These are phyloP conservation scores for Saraca asoca DNA, from an alignment of 331 rosid species.

Conservation along the genomic window DNA sequence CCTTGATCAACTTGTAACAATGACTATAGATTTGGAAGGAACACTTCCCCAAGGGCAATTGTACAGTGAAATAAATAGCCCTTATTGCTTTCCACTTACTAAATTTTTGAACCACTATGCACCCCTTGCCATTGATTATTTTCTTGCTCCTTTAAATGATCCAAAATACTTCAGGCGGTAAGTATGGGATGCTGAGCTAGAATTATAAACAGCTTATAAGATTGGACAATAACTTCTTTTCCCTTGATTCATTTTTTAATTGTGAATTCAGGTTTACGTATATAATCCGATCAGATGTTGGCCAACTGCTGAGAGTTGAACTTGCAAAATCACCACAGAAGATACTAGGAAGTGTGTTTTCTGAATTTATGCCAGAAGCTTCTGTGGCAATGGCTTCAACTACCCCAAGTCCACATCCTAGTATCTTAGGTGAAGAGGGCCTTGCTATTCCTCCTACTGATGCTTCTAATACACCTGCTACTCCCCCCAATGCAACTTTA, in stretches of 20 bases:
- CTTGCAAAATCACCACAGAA: slow-evolving; percentile 96
- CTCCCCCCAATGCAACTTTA: slow-evolving; percentile 50
- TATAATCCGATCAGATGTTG: slow-evolving; percentile 88
- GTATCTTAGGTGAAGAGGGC: slow-evolving; percentile 67
- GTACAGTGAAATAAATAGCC: slow-evolving; percentile 90
- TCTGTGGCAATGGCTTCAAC: slow-evolving; percentile 61
- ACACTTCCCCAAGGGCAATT: slow-evolving; percentile 97
- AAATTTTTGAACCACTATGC: slow-evolving; percentile 95
- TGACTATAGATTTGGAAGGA: slow-evolving; percentile 97
- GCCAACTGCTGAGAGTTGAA: slow-evolving; percentile 90
- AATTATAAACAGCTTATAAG: slow-evolving; percentile 10
- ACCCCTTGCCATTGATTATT: slow-evolving; percentile 80
- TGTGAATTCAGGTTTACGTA: slow-evolving; percentile 75
- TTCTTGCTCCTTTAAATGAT: slow-evolving; percentile 85
- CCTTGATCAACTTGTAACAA: slow-evolving; percentile 94
- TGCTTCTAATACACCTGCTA: slow-evolving; percentile 51
- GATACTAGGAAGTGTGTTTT: slow-evolving; percentile 87
- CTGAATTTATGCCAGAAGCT: slow-evolving; percentile 69
- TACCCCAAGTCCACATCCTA: slow-evolving; percentile 56
- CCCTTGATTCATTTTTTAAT: no score
- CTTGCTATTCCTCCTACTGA: slow-evolving; percentile 59
- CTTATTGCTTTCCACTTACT: slow-evolving; percentile 82
- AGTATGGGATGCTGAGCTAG: slow-evolving; percentile 31
- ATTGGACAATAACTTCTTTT: slow-evolving; percentile 31
- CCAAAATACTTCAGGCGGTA: slow-evolving; percentile 97